Evolutionary conservation across 495 filamentous ascomycete species (phyloP), one percentile per base, ranked within the genome.

Genomic region (Penicillium manginii): DNA sequence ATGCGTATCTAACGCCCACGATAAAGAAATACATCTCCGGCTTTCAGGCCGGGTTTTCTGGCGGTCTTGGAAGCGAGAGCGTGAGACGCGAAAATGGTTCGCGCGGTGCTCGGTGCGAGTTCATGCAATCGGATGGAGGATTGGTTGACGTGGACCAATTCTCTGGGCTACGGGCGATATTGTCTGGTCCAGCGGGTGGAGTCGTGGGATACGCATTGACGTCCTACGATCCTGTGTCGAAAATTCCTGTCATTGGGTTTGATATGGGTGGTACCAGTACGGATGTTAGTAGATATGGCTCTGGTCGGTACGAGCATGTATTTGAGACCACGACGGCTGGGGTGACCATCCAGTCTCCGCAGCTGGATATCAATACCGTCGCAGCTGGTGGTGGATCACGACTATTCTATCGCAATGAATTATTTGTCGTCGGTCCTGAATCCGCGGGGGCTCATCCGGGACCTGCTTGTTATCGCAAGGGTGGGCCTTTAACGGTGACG

Each of bases 261-360:
- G 93, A 97, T 67, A 97, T 97, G 93, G 86, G 86, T 23, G 93
- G 93, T 29, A 97, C 93, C 1, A 91, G 87, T 54, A 96, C 93
- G 5, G 93, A 97, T 72, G 93, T 96, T 15, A 92, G 88, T 43
- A 75, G 93, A 33, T 93, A 91, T 22, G 69, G 58, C 3, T 66
- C 63, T 2, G 93, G 93, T 14, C 80, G 90, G 31, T 96, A 93
- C 68, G 93, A 97, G 54, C 93, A 96, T 71, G 91, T 94, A 0
- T 96, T 96, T 61, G 93, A 96, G 75, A 96, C 91, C 2, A 96
- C 91, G 0, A 96, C 91, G 1, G 93, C 93, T 1, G 93, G 93
- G 10, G 91, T 96, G 11, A 94, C 91, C 0, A 92, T 96, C n/a
- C 92, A 96, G 64, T 89, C 86, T 1, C 93, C 93, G 0, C 92